These are phyloP conservation scores for Zasmidium citrigriseum DNA, from an alignment of 2,329 filamentous ascomycete species.

Conservation along the genomic window DNA sequence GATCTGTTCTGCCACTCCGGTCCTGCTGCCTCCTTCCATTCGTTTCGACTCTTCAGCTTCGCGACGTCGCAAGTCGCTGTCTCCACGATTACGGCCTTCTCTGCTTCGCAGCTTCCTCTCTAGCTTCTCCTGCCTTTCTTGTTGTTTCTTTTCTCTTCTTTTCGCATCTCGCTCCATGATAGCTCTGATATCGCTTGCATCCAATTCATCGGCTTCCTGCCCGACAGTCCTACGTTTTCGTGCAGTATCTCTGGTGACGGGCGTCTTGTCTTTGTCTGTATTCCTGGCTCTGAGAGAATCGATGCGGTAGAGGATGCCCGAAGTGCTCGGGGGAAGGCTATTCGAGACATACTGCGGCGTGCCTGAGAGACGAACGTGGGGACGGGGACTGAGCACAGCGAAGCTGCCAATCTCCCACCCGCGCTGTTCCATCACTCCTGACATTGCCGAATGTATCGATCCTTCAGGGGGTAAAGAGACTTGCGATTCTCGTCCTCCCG, in stretches of 20 bases:
- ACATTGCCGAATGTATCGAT: slow-evolving; percentile 75
- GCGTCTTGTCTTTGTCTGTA: slow-evolving; percentile 33
- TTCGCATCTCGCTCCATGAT: slow-evolving; percentile 87
- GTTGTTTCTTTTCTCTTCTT: slow-evolving; percentile 72
- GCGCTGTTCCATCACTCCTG: slow-evolving; percentile 70
- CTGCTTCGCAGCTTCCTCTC: slow-evolving; percentile 65
- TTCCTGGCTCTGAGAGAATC: slow-evolving; percentile 14
- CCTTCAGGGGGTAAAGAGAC: slow-evolving; percentile 73
- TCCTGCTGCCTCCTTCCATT: slow-evolving; percentile 18
- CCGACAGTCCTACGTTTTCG: slow-evolving; percentile 63
- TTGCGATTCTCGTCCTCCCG: slow-evolving; percentile 63
- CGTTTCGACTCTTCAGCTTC: slow-evolving; percentile 57
- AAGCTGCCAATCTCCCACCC: slow-evolving; percentile 80
- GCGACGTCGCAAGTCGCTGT: slow-evolving; percentile 37
- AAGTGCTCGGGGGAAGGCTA: slow-evolving; percentile 23
- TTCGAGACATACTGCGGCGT: slow-evolving; percentile 59
- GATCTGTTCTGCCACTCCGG: slow-evolving; percentile 28
- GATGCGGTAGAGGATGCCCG: slow-evolving; percentile 24
- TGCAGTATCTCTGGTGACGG: slow-evolving; percentile 22
- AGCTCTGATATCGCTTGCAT: slow-evolving; percentile 79
- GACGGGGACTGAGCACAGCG: slow-evolving; percentile 74
- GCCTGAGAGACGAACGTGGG: slow-evolving; percentile 74
- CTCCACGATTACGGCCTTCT: slow-evolving; percentile 59
- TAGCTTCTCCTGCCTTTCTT: slow-evolving; percentile 66
- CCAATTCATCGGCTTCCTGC: slow-evolving; percentile 78